Evolutionary conservation across 2,329 filamentous ascomycete species (phyloP).

Genomic region (Trichophyton benhamiae): DNA sequence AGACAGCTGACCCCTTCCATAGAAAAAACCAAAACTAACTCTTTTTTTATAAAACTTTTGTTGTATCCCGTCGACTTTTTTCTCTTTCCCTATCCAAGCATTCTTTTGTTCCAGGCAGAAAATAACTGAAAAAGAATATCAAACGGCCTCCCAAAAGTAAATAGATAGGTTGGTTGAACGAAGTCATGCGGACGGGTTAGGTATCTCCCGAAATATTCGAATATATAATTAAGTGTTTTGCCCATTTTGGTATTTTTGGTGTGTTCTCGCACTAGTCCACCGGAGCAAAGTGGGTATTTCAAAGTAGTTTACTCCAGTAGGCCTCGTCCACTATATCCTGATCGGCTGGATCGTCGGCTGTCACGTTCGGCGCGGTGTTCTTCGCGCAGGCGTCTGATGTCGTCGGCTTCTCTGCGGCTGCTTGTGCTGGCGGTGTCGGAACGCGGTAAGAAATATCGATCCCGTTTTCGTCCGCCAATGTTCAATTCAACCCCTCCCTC

Average conservation of each 20-base stretch:
- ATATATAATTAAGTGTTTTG: neutral
- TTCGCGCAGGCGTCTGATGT: slow-evolving; percentile 22
- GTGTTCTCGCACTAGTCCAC: neutral
- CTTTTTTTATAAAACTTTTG: slow-evolving; percentile 1
- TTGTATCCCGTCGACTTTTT: neutral
- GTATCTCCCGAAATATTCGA: neutral
- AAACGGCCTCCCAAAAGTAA: slow-evolving; percentile 3
- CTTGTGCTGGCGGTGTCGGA: slow-evolving; percentile 26
- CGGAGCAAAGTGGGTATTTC: neutral
- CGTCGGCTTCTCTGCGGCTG: slow-evolving; percentile 24
- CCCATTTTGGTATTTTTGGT: neutral
- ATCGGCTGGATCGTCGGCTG: slow-evolving; percentile 28
- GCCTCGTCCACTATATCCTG: slow-evolving; percentile 24
- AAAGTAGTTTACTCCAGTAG: slow-evolving; percentile 12
- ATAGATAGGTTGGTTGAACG: neutral
- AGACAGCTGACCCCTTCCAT: neutral
- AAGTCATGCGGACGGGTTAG: neutral
- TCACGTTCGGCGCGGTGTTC: slow-evolving; percentile 28
- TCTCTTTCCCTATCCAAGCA: neutral
- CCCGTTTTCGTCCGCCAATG: slow-evolving; percentile 26
- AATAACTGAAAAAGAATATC: neutral
- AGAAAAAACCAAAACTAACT: slow-evolving; percentile 1
- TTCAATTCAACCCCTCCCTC: slow-evolving; percentile 28
- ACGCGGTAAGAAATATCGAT: slow-evolving; percentile 25
- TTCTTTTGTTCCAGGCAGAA: slow-evolving; percentile 1